These are phyloP conservation scores for Cyclotella cryptica DNA, from an alignment of 108 stramenopile genomes.

Conservation along the genomic window DNA sequence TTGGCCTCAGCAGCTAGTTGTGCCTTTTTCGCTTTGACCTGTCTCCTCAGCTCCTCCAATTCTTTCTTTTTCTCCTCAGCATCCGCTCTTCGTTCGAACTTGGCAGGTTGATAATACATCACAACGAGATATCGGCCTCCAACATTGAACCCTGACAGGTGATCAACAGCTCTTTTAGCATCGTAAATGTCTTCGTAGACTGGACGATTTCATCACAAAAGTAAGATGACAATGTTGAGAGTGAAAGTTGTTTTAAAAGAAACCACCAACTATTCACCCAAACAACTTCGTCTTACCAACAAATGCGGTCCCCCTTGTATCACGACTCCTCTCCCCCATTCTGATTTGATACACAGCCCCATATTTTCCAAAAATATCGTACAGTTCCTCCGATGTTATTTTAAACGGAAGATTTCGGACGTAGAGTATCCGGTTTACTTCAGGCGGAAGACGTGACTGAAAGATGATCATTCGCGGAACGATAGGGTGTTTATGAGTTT, in stretches of 20 bases:
- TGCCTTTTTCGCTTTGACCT: conserved; percentile 73
- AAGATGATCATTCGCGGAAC: background rate
- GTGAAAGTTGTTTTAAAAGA: background rate
- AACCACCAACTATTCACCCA: background rate
- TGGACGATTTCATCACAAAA: background rate
- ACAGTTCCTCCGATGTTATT: conserved; percentile 96
- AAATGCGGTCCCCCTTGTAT: conserved; percentile 98
- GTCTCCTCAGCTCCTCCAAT: conserved; percentile 90
- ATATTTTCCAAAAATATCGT: conserved; percentile 99
- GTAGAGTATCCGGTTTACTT: conserved; percentile 96
- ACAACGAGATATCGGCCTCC: conserved; percentile 97
- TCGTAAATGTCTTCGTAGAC: conserved; percentile 96
- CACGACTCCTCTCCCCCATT: conserved; percentile 80
- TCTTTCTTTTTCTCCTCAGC: conserved; percentile 90
- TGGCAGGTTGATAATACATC: conserved; percentile 95
- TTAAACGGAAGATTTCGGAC: conserved; percentile 98
- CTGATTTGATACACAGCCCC: conserved; percentile 98
- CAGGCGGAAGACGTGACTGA: conserved; percentile 92
- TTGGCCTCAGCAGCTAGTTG: conserved; percentile 35
- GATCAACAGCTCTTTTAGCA: conserved; percentile 97
- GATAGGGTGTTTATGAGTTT: background rate
- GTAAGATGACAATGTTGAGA: background rate
- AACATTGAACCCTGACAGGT: conserved; percentile 97
- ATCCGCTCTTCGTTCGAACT: conserved; percentile 71
- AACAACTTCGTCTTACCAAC: conserved; percentile 71